phyloP scores from a whole-genome alignment of 192 early-diverging fungal genomes.

The Coemansia sp. region DNA sequence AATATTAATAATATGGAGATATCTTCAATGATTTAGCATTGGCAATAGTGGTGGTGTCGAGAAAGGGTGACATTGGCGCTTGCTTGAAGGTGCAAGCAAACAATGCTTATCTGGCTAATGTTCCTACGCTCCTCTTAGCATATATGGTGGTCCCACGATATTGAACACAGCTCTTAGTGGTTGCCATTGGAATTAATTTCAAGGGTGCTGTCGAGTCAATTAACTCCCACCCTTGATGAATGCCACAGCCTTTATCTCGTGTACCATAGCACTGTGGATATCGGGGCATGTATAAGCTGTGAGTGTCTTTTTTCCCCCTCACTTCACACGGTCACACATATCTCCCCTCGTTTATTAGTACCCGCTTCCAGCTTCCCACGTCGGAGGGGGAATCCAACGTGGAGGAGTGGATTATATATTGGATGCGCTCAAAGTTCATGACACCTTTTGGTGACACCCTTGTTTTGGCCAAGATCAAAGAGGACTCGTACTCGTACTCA shows the following conservation, averaged over 20 bases:
- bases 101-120: neutral
- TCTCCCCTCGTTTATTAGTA: neutral
- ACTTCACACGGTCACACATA: constrained; percentile 8
- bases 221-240: constrained; percentile 2
- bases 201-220: neutral
- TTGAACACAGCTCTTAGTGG: neutral
- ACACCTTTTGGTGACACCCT: neutral
- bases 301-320: neutral
- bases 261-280: neutral
- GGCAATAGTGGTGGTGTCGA: neutral
- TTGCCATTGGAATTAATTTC: neutral
- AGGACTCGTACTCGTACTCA: neutral
- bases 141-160: constrained; percentile 7
- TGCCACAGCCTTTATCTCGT: neutral
- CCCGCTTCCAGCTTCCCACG: neutral
- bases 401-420: neutral
- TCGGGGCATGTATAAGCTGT: neutral
- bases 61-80: neutral
- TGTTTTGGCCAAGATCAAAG: neutral
- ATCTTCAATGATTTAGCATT: neutral
- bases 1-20: neutral
- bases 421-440: neutral
- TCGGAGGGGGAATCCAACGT: neutral
- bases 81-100: neutral
- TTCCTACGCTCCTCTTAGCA: neutral